Conservation (phyloP, 495 filamentous ascomycete genomes). For the Penicillium cinerascens region DNA sequence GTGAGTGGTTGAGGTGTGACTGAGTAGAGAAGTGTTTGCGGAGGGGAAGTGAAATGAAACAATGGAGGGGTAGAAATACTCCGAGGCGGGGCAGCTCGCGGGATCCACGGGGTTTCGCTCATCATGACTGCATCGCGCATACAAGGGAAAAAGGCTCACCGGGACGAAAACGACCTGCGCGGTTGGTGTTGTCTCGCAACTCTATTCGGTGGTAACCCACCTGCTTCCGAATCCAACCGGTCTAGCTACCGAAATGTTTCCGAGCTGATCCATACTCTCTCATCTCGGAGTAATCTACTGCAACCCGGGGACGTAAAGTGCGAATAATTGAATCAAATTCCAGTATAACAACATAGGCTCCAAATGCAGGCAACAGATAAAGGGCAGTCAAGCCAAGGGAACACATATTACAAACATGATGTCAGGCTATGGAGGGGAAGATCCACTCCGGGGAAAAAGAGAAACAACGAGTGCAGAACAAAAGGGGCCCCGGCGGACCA, state of each 20-base stretch:
- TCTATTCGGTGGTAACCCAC: slow-evolving; percentile 9
- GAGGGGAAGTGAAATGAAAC: background rate
- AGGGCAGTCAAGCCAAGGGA: background rate
- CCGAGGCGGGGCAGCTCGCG: slow-evolving; percentile 9
- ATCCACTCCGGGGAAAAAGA: slow-evolving; percentile 1
- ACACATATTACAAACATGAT: slow-evolving; percentile 13
- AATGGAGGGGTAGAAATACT: slow-evolving; percentile 23
- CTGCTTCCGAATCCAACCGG: slow-evolving; percentile 18
- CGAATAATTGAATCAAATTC: background rate
- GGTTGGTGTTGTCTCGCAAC: slow-evolving; percentile 9
- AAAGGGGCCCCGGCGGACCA: slow-evolving; percentile 1
- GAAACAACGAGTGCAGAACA: slow-evolving; percentile 13
- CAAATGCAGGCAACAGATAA: slow-evolving; percentile 12
- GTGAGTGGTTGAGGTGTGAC: background rate
- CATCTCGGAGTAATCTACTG: background rate
- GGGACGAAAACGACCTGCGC: slow-evolving; percentile 5
- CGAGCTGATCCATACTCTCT: background rate
- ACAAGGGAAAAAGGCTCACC: slow-evolving; percentile 12
- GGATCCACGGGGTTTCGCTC: background rate
- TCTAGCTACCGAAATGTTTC: background rate
- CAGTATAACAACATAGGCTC: slow-evolving; percentile 10
- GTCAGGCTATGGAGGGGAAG: slow-evolving; percentile 7
- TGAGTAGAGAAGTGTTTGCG: background rate
- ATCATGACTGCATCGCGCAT: slow-evolving; percentile 8
- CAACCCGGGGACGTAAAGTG: background rate